Evolutionary conservation across 495 filamentous ascomycete species (phyloP), one percentile per base, ranked within the genome.

Genomic region (Letharia lupina): DNA sequence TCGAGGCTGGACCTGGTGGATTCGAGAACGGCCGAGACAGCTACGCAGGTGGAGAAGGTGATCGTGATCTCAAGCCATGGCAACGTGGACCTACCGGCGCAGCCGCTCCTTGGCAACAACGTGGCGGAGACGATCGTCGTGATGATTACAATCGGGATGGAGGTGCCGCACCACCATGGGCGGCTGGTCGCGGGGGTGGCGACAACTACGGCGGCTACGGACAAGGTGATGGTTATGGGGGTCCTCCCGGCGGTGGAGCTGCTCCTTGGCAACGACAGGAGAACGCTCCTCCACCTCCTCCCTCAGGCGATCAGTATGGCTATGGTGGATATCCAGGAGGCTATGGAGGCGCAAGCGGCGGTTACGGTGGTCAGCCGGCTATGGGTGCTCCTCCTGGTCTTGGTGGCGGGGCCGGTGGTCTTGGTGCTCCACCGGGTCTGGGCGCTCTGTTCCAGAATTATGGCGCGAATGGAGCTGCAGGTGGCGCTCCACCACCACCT

Each of bases 21-120:
- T 78, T 79, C 64, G 81, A 79, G 18, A 77, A 82, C 28, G 79
- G 77, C 40, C 72, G 71, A 33, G 69, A 73, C 50, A 78, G 78
- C 59, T 71, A 75, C 52, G 67, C 62, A 59, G 54, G 54, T 57
- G 75, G 74, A 56, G 79, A 80, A 63, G 80, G 79, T 20, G 86
- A 87, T 67, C 79, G 82, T 69, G 82, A 84, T 70, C 75, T 79
- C 66, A 93, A 93, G 75, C 94, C 94, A 37, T 98, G 94, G 94
- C 89, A 96, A 76, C 86, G 88, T 68, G 91, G 90, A 60, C 91
- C 91, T 40, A 89, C 92, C 48, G 91, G 93, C 62, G 91, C 87
- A 62, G 84, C 91, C 67, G 93, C 94, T 71, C 94, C 94, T 23
- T 86, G 83, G 82, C 80, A 83, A 67, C 72, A 86, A 76, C 82